A percentile compares a stretch with the other conserved stretches of the same genome.
Conservation (phyloP, 2,329 filamentous ascomycete genomes). For the Ophioceras dolichostomum region DNA sequence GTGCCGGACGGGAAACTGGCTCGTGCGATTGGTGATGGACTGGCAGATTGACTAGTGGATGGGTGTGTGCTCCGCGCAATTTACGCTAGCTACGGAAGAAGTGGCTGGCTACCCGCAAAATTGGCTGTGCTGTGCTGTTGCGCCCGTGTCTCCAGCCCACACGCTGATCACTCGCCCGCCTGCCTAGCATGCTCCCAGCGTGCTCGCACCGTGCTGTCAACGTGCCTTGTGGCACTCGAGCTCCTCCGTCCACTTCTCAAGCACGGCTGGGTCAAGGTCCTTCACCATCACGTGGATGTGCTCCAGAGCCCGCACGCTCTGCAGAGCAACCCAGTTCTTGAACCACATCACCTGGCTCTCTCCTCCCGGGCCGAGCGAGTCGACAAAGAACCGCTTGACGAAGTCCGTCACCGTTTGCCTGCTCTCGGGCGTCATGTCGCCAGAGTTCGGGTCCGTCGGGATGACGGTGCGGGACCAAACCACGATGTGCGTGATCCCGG, state of each 20-base stretch:
- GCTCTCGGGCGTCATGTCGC: slow-evolving; percentile 58
- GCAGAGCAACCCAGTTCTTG: slow-evolving; percentile 83
- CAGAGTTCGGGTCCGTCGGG: slow-evolving; percentile 55
- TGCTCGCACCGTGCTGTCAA: no score
- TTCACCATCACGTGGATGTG: slow-evolving; percentile 72
- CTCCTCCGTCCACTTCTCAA: slow-evolving; percentile 41
- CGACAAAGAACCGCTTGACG: slow-evolving; percentile 56
- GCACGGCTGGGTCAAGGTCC: slow-evolving; percentile 35
- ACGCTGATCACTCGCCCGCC: no score
- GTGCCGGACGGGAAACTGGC: no score
- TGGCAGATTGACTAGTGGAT: no score
- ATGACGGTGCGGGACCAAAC: slow-evolving; percentile 84
- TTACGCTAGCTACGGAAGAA: no score
- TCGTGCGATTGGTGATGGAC: no score
- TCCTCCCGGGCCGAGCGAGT: slow-evolving; percentile 37
- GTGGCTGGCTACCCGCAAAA: no score
- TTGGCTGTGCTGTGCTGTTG: background rate
- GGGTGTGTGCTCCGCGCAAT: no score
- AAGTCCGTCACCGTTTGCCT: slow-evolving; percentile 54
- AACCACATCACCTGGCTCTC: slow-evolving; percentile 62
- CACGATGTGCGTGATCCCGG: slow-evolving; percentile 65
- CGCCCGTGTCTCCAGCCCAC: no score
- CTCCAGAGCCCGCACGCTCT: slow-evolving; percentile 78
- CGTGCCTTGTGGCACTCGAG: slow-evolving; percentile 19
- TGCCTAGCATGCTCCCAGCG: no score